These are phyloP conservation scores for Salicornia ramosissima DNA, from an alignment of 148 eudicot genomes.

Conservation along the genomic window DNA sequence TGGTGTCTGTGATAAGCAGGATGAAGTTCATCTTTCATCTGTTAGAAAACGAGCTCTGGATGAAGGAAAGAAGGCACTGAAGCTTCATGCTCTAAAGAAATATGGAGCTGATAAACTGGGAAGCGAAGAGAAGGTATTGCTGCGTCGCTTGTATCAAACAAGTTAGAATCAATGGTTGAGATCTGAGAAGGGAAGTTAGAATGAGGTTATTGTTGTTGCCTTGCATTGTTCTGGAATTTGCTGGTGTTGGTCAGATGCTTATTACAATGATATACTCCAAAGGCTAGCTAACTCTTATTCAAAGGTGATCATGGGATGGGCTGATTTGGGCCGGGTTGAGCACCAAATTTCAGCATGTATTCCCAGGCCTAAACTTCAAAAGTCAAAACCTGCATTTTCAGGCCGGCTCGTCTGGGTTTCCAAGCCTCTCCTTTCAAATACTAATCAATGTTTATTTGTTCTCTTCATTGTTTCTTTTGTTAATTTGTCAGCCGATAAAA, in stretches of 20 bases:
- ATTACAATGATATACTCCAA: neutral
- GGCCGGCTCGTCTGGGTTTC: too few species aligned
- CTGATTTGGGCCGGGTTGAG: too few species aligned
- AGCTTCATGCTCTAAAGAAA: conserved; percentile 40
- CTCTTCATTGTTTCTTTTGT: too few species aligned
- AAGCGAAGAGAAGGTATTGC: conserved; percentile 35
- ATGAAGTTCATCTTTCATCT: conserved; percentile 30
- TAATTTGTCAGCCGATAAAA: too few species aligned
- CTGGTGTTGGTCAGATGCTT: neutral
- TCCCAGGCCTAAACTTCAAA: too few species aligned
- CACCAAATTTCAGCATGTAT: too few species aligned
- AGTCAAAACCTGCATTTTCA: too few species aligned
- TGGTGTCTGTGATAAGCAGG: conserved; percentile 5
- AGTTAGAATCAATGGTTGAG: conserved; percentile 1
- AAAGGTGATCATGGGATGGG: neutral
- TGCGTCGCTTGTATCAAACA: conserved; percentile 39
- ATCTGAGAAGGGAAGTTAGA: neutral
- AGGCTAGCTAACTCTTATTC: too few species aligned
- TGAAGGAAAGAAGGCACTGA: conserved; percentile 48
- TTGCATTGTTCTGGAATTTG: neutral
- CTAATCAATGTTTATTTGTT: too few species aligned
- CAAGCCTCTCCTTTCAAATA: too few species aligned
- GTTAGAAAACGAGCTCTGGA: conserved; percentile 53
- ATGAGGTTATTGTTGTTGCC: neutral
- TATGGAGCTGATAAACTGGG: conserved; percentile 36